Percentiles rank a stretch among this genome's conserved stretches.
These are phyloP conservation scores for Ogataea chonburiensis DNA, from an alignment of 805 yeast species.

Conservation along the genomic window DNA sequence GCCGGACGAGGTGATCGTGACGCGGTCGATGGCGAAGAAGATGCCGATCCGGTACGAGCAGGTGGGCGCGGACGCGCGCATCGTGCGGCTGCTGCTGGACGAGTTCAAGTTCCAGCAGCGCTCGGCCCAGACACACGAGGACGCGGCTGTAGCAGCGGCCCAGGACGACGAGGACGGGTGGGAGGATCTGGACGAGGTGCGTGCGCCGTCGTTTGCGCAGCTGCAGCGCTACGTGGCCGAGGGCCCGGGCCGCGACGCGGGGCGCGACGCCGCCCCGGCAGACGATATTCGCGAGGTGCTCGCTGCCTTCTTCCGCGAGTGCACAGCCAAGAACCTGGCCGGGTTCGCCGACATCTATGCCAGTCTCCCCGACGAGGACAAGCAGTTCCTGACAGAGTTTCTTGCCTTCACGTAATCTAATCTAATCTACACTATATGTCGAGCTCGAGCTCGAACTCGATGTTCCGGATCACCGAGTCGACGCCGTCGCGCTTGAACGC, in stretches of 20 bases:
- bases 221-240: conserved; percentile 53
- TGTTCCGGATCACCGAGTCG: conserved; percentile 31
- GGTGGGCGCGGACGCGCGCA: conserved; percentile 68
- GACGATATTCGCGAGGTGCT: conserved; percentile 39
- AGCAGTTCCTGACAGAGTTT: conserved; percentile 47
- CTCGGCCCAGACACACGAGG: conserved; percentile 40
- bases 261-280: conserved; percentile 30
- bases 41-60: conserved; percentile 63
- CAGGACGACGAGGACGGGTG: conserved; percentile 56
- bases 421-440: conserved; percentile 13
- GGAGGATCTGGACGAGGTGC: conserved; percentile 75
- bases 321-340: conserved; percentile 47
- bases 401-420: conserved; percentile 26
- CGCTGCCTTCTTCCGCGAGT: conserved; percentile 54
- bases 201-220: conserved; percentile 61
- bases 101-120: conserved; percentile 68
- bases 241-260: conserved; percentile 16
- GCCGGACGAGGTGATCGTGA: conserved; percentile 60
- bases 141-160: conserved; percentile 24
- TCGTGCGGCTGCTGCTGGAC: conserved; percentile 63
- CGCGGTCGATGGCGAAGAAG: conserved; percentile 77
- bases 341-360: conserved; percentile 54
- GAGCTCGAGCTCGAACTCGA: conserved; percentile 31
- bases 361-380: conserved; percentile 50
- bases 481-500: conserved; percentile 31